These are phyloP conservation scores for Forsythia viridissima DNA, from an alignment of 257 asterid species.

Conservation along the genomic window DNA sequence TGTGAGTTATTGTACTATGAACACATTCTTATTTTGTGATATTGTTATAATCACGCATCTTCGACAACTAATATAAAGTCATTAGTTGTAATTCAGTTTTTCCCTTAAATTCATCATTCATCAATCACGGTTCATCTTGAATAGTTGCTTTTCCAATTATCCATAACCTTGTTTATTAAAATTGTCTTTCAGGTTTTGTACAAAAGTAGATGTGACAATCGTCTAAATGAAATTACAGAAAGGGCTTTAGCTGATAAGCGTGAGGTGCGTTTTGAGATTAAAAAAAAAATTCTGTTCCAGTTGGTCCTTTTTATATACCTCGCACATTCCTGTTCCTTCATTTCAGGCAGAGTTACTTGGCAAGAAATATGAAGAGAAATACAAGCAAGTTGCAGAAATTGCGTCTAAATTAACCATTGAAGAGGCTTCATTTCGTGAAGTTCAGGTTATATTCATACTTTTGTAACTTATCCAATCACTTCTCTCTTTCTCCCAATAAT, in stretches of 20 bases:
- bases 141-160: conserved; percentile 3
- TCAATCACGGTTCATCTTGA: neutral
- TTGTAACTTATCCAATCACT: neutral
- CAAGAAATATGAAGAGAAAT: conserved; percentile 93
- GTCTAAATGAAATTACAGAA: conserved; percentile 96
- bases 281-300: neutral
- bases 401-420: conserved; percentile 92
- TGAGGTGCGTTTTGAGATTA: conserved; percentile 58
- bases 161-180: conserved; percentile 25
- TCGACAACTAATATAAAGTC: neutral
- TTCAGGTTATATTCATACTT: conserved; percentile 52
- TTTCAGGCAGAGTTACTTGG: conserved; percentile 82
- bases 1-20: conserved; percentile 51
- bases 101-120: neutral
- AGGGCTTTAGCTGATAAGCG: conserved; percentile 90
- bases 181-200: conserved; percentile 66
- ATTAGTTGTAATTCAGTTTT: conserved; percentile 9
- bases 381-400: conserved; percentile 90
- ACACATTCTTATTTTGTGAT: conserved; percentile 19
- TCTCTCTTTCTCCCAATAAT: neutral
- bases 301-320: conserved; percentile 12
- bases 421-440: conserved; percentile 92
- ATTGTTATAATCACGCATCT: conserved; percentile 1
- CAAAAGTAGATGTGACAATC: conserved; percentile 97
- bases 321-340: neutral